Base-by-base conservation (phyloP, 371 early-diverging fungal species). In the Mycotypha africana region DNA sequence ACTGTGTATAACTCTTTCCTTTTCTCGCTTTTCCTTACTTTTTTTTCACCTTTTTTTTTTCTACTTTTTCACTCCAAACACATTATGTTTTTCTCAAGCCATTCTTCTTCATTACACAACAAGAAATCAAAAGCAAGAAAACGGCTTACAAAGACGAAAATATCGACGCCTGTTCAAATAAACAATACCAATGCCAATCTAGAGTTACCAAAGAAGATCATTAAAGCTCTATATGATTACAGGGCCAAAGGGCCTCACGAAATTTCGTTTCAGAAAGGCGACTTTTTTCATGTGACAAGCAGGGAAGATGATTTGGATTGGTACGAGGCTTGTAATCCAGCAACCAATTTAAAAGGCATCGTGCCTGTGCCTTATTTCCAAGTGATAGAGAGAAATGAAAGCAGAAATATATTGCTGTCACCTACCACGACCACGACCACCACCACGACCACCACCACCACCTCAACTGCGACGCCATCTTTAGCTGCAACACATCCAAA, bases 251-350 rank as follows among this genome's bases (percentile, higher is more conserved):
- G 67, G 30, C 67, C 70, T 21, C 74, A 79, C 19, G 91, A 93
- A 58, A 69, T 95, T 2, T 81, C 88, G 11, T 95, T 93, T 58
- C 48, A 64, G 33, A 76, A 76, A 39, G 95, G 93, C 40, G 95
- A 95, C 50, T 92, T 92, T 56, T 93, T 92, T 69, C 89, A 88
- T 65, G 95, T 94, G 15, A 76, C 84, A 20, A 87, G 84, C 31
- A 78, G 84, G 62, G 89, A 89, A 39, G 76, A 79, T 48, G 88
- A 90, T 58, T 43, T 53, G 7, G 70, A 79, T 36, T 88, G 85
- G 83, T 95, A 84, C 58, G 88, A 91, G 45, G 95, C 89, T 2
- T 79, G 80, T 38, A 91, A 95, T 54, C 92, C 93, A 24, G 66
- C 82, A 30, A 80, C 82, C n/a, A 81, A 86, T 42, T 60, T 73